Evolutionary conservation across 768 basidiomycete genomes (phyloP), one percentile per base, ranked within the genome.

Genomic region (Phaeolepiota aurea): DNA sequence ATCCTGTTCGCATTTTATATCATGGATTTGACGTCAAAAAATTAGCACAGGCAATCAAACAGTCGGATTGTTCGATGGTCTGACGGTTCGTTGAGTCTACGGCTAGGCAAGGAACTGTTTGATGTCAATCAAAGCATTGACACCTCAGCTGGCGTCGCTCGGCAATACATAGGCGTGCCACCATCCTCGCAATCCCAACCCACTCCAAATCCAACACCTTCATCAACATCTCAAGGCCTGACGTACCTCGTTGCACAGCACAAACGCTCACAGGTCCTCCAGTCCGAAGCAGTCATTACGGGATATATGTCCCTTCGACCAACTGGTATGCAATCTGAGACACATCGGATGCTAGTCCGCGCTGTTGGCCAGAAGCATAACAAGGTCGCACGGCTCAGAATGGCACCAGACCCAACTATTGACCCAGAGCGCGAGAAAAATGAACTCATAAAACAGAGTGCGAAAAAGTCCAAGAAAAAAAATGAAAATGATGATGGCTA

Each of bases 41-140:
- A 37, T 30, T 57, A 96, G 92, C 68, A 63, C 48, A 76, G 82
- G 48, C 84, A 93, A 67, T 89, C 90, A 12, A 99, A 99, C 55
- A 79, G 85, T 47, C 83, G 92, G 20, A 67, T 97, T 28, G 78
- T 99, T 43, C 78, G 86, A 11, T 99, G 96, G 96, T 96, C 92
- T 4, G 96, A 99, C 56, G 94, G 94, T 12, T 76, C 86, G 11
- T 63, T 91, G 42, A 93, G 91, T 50, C 74, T 99, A 20, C 84
- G 87, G 47, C 66, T 99, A 41, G 96, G 96, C 32, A 86, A 87
- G 58, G 94, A 98, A 54, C 68, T 96, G 3, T 98, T 93, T 62
- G 92, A 97, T 64, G 79, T 98, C 38, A 79, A 75, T 38, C 77
- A 85, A 58, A 78, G 75, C 45, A 66, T 87, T 43, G 87, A 92